These are phyloP conservation scores for Trichosanthes truncata DNA, from an alignment of 306 rosid species.

Conservation along the genomic window DNA sequence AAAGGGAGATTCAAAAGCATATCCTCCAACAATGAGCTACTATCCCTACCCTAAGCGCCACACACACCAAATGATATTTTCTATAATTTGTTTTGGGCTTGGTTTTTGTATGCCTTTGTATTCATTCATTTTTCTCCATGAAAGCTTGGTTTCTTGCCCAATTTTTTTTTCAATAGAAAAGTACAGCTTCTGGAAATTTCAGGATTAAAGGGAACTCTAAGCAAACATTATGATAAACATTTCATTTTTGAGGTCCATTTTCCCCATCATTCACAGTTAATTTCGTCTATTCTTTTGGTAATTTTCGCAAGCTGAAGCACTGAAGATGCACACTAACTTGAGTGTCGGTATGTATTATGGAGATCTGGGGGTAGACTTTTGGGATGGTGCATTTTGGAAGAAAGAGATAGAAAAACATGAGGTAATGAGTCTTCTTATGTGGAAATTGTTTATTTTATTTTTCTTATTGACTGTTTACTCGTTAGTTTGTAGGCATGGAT, in stretches of 20 bases:
- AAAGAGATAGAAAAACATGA: conserved; percentile 40
- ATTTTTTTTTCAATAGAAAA: neutral
- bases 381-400: conserved; percentile 51
- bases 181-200: neutral
- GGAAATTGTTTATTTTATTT: neutral
- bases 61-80: too few relatives aligned
- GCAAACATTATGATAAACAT: neutral
- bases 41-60: too few relatives aligned
- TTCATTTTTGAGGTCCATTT: neutral
- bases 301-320: conserved; percentile 66
- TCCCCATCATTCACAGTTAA: neutral
- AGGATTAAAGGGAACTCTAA: neutral
- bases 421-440: conserved; percentile 23
- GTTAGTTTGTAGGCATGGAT: neutral
- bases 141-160: too few relatives aligned
- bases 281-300: neutral
- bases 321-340: conserved; percentile 53
- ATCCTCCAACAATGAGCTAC: too few relatives aligned
- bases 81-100: too few relatives aligned
- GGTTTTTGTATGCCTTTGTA: too few relatives aligned
- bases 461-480: neutral
- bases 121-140: too few relatives aligned
- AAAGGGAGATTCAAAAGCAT: too few relatives aligned
- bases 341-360: conserved; percentile 72
- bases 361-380: conserved; percentile 59